A percentile compares a stretch with the other conserved stretches of the same genome.
Evolutionary conservation across 345 rosid genomes (phyloP).

Genomic region (Lumnitzera littorea): DNA sequence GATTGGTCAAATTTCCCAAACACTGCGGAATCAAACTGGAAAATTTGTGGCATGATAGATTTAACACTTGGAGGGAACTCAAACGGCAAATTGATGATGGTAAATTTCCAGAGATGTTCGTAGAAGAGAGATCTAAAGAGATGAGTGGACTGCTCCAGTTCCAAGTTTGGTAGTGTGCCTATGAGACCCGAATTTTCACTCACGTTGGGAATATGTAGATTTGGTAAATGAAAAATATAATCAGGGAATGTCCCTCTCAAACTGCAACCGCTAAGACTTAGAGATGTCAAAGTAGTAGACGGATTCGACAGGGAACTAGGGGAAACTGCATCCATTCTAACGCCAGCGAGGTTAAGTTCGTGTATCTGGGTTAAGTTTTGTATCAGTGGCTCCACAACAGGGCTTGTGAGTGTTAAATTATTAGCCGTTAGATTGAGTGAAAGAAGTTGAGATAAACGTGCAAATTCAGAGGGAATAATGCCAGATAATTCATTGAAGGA

Average conservation of each 20-base stretch:
- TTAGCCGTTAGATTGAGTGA: constrained; percentile 5
- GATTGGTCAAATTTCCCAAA: constrained; percentile 1
- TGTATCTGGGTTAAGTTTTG: background rate
- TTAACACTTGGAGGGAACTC: background rate
- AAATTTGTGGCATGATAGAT: background rate
- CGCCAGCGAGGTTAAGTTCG: background rate
- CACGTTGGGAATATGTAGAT: background rate
- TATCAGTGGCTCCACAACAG: background rate
- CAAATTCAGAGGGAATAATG: background rate
- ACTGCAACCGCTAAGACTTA: background rate
- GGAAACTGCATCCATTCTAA: constrained; percentile 1
- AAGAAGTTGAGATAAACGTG: background rate
- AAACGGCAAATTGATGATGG: constrained; percentile 1
- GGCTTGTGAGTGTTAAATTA: background rate
- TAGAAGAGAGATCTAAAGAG: background rate
- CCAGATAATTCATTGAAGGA: too few relatives aligned
- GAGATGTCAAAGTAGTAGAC: constrained; percentile 2
- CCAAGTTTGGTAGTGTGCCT: constrained; percentile 6
- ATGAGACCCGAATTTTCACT: background rate
- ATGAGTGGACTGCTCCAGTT: constrained; percentile 6
- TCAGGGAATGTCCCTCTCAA: background rate
- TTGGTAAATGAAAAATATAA: background rate
- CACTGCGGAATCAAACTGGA: background rate
- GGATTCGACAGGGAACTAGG: constrained; percentile 3
- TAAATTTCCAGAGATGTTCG: constrained; percentile 1